Percentiles rank a stretch among this genome's conserved stretches.
phyloP scores from a whole-genome alignment of 2,329 filamentous ascomycete species.

The Cytospora paraplurivora region DNA sequence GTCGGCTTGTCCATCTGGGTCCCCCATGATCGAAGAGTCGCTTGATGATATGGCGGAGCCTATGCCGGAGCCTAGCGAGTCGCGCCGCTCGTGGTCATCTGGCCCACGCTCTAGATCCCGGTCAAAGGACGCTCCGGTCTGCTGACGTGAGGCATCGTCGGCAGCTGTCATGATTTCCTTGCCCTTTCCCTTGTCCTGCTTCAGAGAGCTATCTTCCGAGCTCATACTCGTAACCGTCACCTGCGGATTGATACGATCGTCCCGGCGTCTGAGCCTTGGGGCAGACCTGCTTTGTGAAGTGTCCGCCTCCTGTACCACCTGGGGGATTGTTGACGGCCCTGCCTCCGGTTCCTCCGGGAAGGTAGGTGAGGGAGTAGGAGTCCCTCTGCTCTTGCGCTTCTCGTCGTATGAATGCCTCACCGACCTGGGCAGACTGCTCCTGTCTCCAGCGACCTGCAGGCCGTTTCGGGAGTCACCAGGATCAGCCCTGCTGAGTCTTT shows the following conservation, averaged over 20 bases:
- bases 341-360: slow-evolving; percentile 30
- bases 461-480: slow-evolving; percentile 49
- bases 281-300: slow-evolving; percentile 37
- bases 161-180: slow-evolving; percentile 48
- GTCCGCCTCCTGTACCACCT: slow-evolving; percentile 30
- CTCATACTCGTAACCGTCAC: slow-evolving; percentile 1
- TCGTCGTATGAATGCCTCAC: slow-evolving; percentile 58
- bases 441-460: slow-evolving; percentile 53
- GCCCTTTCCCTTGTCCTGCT: slow-evolving; percentile 53
- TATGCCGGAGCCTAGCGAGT: slow-evolving; percentile 55
- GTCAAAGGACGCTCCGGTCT: slow-evolving; percentile 41
- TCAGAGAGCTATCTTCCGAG: not conserved
- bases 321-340: slow-evolving; percentile 23
- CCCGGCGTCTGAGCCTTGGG: slow-evolving; percentile 17
- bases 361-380: slow-evolving; percentile 38
- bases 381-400: slow-evolving; percentile 39
- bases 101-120: slow-evolving; percentile 59
- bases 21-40: slow-evolving; percentile 64
- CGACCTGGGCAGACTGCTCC: slow-evolving; percentile 56
- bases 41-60: slow-evolving; percentile 58
- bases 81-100: slow-evolving; percentile 46
- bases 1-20: slow-evolving; percentile 63
- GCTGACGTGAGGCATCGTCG: slow-evolving; percentile 38
- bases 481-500: slow-evolving; percentile 47
- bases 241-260: slow-evolving; percentile 13